Base-by-base conservation (phyloP, 257 asterid species). In the Mitragyna speciosa region DNA sequence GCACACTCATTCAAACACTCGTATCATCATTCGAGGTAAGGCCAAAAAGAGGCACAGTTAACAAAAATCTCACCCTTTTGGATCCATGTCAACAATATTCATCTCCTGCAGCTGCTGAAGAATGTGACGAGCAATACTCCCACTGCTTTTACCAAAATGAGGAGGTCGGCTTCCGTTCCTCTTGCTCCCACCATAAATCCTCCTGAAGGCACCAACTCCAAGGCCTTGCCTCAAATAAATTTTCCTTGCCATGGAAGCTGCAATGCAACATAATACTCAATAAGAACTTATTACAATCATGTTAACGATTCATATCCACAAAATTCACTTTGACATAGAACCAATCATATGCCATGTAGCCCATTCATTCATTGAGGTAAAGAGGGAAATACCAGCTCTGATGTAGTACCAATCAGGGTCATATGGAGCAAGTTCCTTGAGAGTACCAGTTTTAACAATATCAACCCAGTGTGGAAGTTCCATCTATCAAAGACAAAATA, bases 351-450 rank as follows among this genome's bases (percentile, higher is more conserved):
- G 61, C 1, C 14, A 47, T 28, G 67, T 31, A 6, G 12, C 12
- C 9, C 33, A 72, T 20, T 28, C 17, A 65, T 7, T 33, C 22
- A n/a, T 11, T 36, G 4, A 36, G 26, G 20, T 12, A 26, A 7
- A 48, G 63, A 70, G 48, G 59, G 28, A 26, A 64, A 76, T 90
- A 94, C 98, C 98, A 16, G 97, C 97, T 81, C 98, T 82, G 81
- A 90, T 90, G 87, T 87, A 94, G 90, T 91, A 94, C 97, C 98
- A 94, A 85, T 94, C 98, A 1, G 98, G 92, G 84, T 94, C 98
- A 80, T 92, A 92, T 0, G 98, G 98, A 24, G 98, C 97, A 82
- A 92, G 98, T 58, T 92, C 98, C 73, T 94, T 94, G 76, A 89
- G 87, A 26, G 88, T 92, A 30, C 94, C 98, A 31, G 97, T 94